Base-by-base conservation (phyloP, 106 monocot genomes). In the Allium fistulosum region DNA sequence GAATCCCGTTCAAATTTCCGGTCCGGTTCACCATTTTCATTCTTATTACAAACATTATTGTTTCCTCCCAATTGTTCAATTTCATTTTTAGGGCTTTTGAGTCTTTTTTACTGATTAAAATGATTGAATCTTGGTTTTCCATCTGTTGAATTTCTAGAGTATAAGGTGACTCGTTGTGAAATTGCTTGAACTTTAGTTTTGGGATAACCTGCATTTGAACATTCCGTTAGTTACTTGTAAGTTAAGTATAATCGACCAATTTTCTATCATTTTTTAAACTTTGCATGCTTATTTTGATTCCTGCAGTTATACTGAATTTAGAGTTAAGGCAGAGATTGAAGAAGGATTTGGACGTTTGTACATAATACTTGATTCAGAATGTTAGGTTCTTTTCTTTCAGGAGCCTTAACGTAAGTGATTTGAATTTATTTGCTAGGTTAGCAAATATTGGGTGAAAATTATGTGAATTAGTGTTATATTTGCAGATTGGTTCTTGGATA, bases 401-500 rank as follows among this genome's bases (percentile, higher is more conserved):
- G 77, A 65, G 59, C 66, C 16, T 74, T 81, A 26, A 77, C 77
- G 81, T 81, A 66, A 73, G 81, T 57, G 49, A 56, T 17, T 27
- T 22, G 47, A 8, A 48, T 15, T 28, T 68, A 15, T 16, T 16
- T 12, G 62, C 12, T 7, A 59, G 16, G 9, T 12, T 57, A 60
- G 2, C 27, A 17, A 27, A 11, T 27, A 9, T 10, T 11, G 8
- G 26, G 37, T 16, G 12, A 17, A 51, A 69, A 17, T 14, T 53
- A 7, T 58, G 58, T 13, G 28, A 11, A 63, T 61, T 45, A 14
- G 58, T 11, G 0, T 63, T 16, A 7, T 14, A 48, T 52, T 27
- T 55, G 49, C 75, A 87, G 87, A 48, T 71, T 87, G 80, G 75
- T 79, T 71, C 80, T 87, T 57, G 87, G 87, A 4, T 87, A 87